phyloP scores from a whole-genome alignment of 306 rosid species.

The Lathyrus tuberosus region DNA sequence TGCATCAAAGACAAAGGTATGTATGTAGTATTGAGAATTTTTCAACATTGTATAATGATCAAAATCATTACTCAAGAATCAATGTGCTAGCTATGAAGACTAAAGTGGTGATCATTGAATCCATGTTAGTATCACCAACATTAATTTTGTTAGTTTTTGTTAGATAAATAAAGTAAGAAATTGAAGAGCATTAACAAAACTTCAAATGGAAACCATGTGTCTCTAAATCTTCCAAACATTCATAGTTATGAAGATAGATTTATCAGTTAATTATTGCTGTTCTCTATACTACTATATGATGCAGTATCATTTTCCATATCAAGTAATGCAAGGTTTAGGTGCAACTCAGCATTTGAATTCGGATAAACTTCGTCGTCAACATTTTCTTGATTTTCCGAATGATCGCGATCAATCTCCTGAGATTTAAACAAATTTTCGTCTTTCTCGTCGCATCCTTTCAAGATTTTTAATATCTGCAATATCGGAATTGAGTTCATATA shows the following conservation, averaged over 20 bases:
- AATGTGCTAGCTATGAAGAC: background rate
- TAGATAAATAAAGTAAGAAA: background rate
- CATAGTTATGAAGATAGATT: background rate
- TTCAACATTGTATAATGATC: background rate
- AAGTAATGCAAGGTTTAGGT: constrained; percentile 74
- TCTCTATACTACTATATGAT: constrained; percentile 44
- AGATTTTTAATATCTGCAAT: constrained; percentile 65
- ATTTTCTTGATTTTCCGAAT: constrained; percentile 59
- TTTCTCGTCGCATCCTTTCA: constrained; percentile 58
- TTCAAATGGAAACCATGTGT: background rate
- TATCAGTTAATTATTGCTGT: constrained; percentile 38
- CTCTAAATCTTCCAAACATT: constrained; percentile 17
- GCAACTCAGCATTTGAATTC: constrained; percentile 65
- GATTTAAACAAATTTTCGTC: constrained; percentile 37
- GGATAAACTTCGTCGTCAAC: constrained; percentile 94
- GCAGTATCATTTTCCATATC: constrained; percentile 54
- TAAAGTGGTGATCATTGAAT: background rate
- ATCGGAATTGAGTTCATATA: background rate
- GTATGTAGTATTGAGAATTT: background rate
- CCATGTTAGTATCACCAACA: background rate
- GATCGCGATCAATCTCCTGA: constrained; percentile 14
- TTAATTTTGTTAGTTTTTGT: background rate
- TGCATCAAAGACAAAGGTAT: background rate
- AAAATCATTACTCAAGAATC: background rate
- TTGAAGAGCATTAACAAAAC: background rate